Base-by-base conservation (phyloP, 257 asterid species). In the Plantago ovata region DNA sequence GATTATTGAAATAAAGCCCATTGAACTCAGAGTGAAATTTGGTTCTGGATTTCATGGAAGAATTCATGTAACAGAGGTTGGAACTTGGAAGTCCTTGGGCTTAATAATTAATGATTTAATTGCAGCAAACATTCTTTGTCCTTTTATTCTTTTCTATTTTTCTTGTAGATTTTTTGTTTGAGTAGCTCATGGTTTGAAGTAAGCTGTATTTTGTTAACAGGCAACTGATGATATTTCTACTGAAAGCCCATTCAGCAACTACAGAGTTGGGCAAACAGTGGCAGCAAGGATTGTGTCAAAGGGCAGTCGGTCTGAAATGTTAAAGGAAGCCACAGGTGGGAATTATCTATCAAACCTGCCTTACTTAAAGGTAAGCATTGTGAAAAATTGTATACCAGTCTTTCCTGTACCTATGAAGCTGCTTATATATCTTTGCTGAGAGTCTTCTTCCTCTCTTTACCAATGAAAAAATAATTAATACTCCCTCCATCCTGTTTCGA, bases 41-140 rank as follows among this genome's bases (percentile, higher is more conserved):
- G 97, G 97, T 53, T 80, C 95, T 61, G 89, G 87, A 52, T 72
- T 73, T 61, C 81, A 62, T 52, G 98, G 98, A 69, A 82, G 95
- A 67, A 77, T 93, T 54, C 97, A 93, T 72, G 65, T 89, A 47
- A 93, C 98, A 43, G 98, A 93, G 98, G 98, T 89, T 47, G 56
- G 62, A 22, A 61, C 97, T 89, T 47, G 56, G 62, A 22, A 61
- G 44, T 69, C 63, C 54, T 56, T 59, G 58, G 32, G 22, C 58
- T 38, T 40, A 42, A 24, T 60, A 13, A 18, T 13, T 63, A 10
- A 14, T 61, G 53, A 41, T 49, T 20, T 7, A 19, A 44, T 39
- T 36, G 32, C 44, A 54, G 51, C 49, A 13, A 46, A 57, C 41
- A 6, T 3, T 33, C 40, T 22, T 16, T 44, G 24, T 39, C 21